Evolutionary conservation across 805 yeast species (phyloP).

Genomic region (Suhomyces canberraensis): DNA sequence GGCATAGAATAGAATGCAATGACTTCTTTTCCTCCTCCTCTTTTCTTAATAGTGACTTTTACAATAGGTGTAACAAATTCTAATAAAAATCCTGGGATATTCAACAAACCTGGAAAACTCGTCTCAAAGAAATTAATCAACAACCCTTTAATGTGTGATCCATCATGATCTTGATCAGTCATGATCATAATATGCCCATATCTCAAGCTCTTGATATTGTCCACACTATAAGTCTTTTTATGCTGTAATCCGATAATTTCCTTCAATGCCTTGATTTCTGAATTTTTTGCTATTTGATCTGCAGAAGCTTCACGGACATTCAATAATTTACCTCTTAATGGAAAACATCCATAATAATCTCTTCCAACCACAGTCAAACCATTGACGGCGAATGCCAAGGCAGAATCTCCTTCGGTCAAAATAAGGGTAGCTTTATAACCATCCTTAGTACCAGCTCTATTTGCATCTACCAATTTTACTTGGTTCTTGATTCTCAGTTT

Average conservation of each 20-base stretch:
- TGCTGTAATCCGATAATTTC: conserved; percentile 95
- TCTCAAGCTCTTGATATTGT: conserved; percentile 68
- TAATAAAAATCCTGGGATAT: conserved; percentile 84
- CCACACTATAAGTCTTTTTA: conserved; percentile 65
- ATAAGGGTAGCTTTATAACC: conserved; percentile 91
- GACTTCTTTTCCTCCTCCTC: conserved; percentile 54
- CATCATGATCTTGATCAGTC: conserved; percentile 99
- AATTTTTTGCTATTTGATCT: conserved; percentile 91
- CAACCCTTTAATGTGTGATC: conserved; percentile 95
- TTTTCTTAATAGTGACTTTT: conserved; percentile 69
- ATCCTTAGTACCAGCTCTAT: conserved; percentile 91
- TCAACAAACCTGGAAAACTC: conserved; percentile 89
- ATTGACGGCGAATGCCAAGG: conserved; percentile 84
- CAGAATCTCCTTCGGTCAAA: conserved; percentile 96
- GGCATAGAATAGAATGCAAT: conserved; percentile 92
- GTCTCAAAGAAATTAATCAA: conserved; percentile 90
- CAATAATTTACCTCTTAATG: conserved; percentile 88
- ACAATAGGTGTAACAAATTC: conserved; percentile 97
- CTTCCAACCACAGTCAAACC: conserved; percentile 95
- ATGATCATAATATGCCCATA: conserved; percentile 98
- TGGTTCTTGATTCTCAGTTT: conserved; percentile 84
- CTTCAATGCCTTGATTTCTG: conserved; percentile 92
- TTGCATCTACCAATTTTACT: conserved; percentile 91
- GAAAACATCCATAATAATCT: conserved; percentile 92
- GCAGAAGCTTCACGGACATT: conserved; percentile 96